Percentiles rank a stretch among this genome's conserved stretches.
phyloP scores from a whole-genome alignment of 768 basidiomycete species.

The Chalciporus pseudorubinellus region DNA sequence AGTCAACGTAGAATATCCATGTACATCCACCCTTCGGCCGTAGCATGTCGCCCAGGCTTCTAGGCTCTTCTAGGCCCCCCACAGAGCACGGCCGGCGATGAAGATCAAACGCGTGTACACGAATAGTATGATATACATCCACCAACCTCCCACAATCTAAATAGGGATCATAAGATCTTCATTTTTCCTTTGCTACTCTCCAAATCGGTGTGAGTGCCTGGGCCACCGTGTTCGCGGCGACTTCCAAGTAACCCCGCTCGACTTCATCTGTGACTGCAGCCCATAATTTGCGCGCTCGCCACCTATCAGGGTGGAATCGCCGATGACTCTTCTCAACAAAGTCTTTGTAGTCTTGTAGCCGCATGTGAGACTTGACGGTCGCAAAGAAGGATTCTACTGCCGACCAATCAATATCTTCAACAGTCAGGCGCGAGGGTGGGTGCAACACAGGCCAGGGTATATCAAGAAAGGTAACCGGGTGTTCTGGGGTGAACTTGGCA shows the following conservation, averaged over 20 bases:
- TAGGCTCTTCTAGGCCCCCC: no score
- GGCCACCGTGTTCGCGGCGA: slow-evolving; percentile 69
- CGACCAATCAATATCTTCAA: slow-evolving; percentile 70
- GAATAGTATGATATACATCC: not conserved
- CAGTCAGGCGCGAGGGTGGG: slow-evolving; percentile 47
- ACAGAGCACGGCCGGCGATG: no score
- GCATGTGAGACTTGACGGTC: slow-evolving; percentile 49
- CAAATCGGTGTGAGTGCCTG: slow-evolving; percentile 73
- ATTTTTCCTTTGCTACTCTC: slow-evolving; percentile 41
- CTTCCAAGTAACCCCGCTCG: slow-evolving; percentile 59
- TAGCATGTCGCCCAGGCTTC: no score
- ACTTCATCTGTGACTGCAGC: slow-evolving; percentile 55
- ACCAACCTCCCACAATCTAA: not conserved
- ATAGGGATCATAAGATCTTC: slow-evolving; percentile 4
- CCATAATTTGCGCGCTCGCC: slow-evolving; percentile 66
- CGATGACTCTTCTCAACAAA: slow-evolving; percentile 71
- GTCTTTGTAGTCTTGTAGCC: slow-evolving; percentile 56
- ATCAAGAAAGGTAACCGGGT: slow-evolving; percentile 55
- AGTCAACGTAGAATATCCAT: no score
- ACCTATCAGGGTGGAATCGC: slow-evolving; percentile 79
- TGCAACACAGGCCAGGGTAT: slow-evolving; percentile 77
- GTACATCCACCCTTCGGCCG: no score
- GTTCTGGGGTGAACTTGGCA: slow-evolving; percentile 50
- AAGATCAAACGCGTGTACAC: no score
- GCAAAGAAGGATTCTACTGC: slow-evolving; percentile 72